Evolutionary conservation across 2,329 filamentous ascomycete species (phyloP).

Genomic region (Daldinia sp.): DNA sequence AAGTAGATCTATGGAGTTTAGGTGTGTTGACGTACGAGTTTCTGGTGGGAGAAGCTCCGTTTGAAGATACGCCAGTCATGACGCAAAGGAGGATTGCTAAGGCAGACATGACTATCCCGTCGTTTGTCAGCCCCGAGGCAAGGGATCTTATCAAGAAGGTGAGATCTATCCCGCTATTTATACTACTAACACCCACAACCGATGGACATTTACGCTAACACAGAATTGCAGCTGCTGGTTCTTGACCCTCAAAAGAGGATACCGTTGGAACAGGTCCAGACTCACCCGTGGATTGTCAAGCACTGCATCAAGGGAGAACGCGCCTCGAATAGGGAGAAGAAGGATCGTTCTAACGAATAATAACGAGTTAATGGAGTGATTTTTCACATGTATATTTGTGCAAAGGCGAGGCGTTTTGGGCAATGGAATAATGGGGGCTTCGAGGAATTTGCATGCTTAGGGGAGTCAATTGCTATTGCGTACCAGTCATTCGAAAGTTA

Average conservation of each 20-base stretch:
- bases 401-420: constrained; percentile 24
- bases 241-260: constrained; percentile 95
- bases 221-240: constrained; percentile 77
- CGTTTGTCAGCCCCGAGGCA: constrained; percentile 90
- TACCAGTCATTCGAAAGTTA: constrained; percentile 22
- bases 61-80: constrained; percentile 95
- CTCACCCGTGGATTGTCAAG: constrained; percentile 96
- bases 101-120: constrained; percentile 92
- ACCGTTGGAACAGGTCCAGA: constrained; percentile 86
- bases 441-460: constrained; percentile 39
- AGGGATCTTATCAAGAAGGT: constrained; percentile 93
- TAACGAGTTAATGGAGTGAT: constrained; percentile 40
- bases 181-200: not conserved
- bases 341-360: constrained; percentile 42
- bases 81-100: constrained; percentile 90
- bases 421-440: constrained; percentile 45
- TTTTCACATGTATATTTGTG: constrained; percentile 38
- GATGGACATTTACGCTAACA: constrained; percentile 13
- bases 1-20: constrained; percentile 96
- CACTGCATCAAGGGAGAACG: constrained; percentile 81
- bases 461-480: constrained; percentile 27
- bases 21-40: constrained; percentile 98
- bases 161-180: constrained; percentile 48
- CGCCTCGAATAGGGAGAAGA: constrained; percentile 64
- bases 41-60: constrained; percentile 93